A percentile compares a stretch with the other conserved stretches of the same genome.
Conservation (phyloP, 352 stramenopile species). For the Phytopythium ostracodes region DNA sequence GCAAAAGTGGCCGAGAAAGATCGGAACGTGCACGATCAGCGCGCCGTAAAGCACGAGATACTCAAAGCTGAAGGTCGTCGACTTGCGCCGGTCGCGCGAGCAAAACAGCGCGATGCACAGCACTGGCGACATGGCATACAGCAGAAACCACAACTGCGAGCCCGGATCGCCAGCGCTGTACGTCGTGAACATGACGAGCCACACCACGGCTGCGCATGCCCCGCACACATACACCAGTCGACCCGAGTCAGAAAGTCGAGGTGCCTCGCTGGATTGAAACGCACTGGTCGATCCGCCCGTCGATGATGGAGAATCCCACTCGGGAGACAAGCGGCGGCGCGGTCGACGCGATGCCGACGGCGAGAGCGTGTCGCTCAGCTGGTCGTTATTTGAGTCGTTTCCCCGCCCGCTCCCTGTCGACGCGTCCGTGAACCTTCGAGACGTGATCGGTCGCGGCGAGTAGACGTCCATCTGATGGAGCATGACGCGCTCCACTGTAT, state of each 20-base stretch:
- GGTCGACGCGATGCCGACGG: background rate
- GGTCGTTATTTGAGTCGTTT: background rate
- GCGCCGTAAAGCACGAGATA: constrained; percentile 69
- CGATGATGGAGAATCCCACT: background rate
- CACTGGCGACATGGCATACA: constrained; percentile 57
- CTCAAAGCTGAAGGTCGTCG: constrained; percentile 48
- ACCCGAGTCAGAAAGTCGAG: background rate
- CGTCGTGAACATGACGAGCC: constrained; percentile 67
- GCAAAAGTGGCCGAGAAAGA: constrained; percentile 81
- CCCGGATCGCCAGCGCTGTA: constrained; percentile 41
- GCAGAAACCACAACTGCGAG: constrained; percentile 49
- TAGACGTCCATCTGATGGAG: constrained; percentile 17
- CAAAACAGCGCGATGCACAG: constrained; percentile 59
- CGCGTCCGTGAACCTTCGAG: background rate
- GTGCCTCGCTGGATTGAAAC: background rate
- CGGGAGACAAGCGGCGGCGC: constrained; percentile 1
- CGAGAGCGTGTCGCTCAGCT: background rate
- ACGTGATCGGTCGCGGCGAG: constrained; percentile 7
- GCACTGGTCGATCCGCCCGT: background rate
- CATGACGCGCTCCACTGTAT: constrained; percentile 2
- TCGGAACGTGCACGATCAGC: constrained; percentile 70
- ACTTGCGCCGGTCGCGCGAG: constrained; percentile 23
- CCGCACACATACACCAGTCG: constrained; percentile 43
- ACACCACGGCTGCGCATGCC: constrained; percentile 35
- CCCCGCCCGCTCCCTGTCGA: background rate